A percentile compares a stretch with the other conserved stretches of the same genome.
Evolutionary conservation across 78 protist species (phyloP).

Genomic region (Speleostelium caveatum): DNA sequence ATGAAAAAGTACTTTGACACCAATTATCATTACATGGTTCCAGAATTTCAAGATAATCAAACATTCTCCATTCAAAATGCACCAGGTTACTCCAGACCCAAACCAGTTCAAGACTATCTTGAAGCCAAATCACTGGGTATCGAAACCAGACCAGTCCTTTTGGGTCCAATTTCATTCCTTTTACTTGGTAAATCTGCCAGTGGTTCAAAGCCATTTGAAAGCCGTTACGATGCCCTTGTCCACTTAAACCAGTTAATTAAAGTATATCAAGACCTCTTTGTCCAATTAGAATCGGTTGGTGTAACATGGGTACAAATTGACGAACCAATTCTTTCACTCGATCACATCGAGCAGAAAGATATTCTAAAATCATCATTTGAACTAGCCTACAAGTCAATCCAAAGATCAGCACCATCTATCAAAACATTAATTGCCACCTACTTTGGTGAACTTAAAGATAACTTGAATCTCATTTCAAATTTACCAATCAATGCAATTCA

Average conservation of each 20-base stretch:
- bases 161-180: conserved; percentile 87
- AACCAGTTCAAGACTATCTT: conserved; percentile 42
- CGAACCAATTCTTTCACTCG: conserved; percentile 84
- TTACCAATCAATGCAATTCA: conserved; percentile 82
- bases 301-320: conserved; percentile 81
- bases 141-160: conserved; percentile 82
- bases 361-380: neutral
- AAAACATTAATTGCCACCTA: conserved; percentile 77
- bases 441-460: conserved; percentile 82
- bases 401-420: conserved; percentile 1
- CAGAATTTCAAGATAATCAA: conserved; percentile 76
- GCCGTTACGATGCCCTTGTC: conserved; percentile 29
- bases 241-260: conserved; percentile 16
- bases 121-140: conserved; percentile 57
- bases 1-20: conserved; percentile 92
- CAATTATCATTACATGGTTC: conserved; percentile 92
- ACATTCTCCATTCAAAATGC: conserved; percentile 15
- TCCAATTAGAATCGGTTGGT: conserved; percentile 40
- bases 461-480: neutral
- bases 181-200: conserved; percentile 72
- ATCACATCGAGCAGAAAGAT: neutral
- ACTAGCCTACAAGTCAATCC: neutral
- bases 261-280: conserved; percentile 62
- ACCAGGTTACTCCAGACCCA: conserved; percentile 16
- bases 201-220: conserved; percentile 14